Evolutionary conservation across 2,329 filamentous ascomycete species (phyloP).

Genomic region (Colletotrichum echinochloae): DNA sequence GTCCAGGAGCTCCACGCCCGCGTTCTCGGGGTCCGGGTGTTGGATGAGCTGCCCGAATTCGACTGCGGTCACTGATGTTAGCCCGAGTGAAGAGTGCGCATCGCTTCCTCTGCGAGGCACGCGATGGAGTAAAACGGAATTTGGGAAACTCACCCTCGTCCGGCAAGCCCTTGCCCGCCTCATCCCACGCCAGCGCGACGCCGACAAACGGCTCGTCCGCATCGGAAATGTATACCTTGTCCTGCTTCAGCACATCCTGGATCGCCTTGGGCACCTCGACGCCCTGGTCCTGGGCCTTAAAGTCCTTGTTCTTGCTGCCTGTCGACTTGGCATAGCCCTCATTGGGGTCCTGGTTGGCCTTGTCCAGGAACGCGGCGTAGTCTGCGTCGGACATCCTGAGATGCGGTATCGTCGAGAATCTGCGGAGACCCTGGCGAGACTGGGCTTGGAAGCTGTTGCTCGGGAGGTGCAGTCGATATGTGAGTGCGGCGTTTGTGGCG

Average conservation of each 20-base stretch:
- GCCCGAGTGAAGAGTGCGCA: background rate
- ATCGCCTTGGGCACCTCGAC: slow-evolving; percentile 72
- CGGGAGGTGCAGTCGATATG: background rate
- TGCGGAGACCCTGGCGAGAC: background rate
- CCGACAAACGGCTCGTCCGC: slow-evolving; percentile 88
- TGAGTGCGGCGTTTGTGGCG: background rate
- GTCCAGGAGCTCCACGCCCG: slow-evolving; percentile 73
- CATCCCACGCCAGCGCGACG: slow-evolving; percentile 74
- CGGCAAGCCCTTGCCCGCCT: slow-evolving; percentile 64
- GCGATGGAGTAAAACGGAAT: background rate
- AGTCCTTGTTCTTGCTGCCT: slow-evolving; percentile 48
- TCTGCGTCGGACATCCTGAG: slow-evolving; percentile 79
- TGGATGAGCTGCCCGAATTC: slow-evolving; percentile 77
- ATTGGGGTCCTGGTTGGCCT: slow-evolving; percentile 84
- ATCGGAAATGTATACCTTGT: slow-evolving; percentile 81
- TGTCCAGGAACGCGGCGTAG: slow-evolving; percentile 87
- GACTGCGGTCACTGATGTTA: slow-evolving; percentile 14
- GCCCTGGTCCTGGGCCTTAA: slow-evolving; percentile 66
- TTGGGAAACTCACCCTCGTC: slow-evolving; percentile 71
- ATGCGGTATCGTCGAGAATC: slow-evolving; percentile 43
- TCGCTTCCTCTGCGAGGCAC: background rate
- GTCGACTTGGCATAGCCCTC: slow-evolving; percentile 60
- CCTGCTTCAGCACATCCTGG: slow-evolving; percentile 59
- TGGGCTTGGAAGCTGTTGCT: slow-evolving; percentile 12
- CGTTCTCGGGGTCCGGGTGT: slow-evolving; percentile 64